A percentile compares a stretch with the other conserved stretches of the same genome.
phyloP scores from a whole-genome alignment of 768 basidiomycete genomes.

The Rhizopogon vulgaris region DNA sequence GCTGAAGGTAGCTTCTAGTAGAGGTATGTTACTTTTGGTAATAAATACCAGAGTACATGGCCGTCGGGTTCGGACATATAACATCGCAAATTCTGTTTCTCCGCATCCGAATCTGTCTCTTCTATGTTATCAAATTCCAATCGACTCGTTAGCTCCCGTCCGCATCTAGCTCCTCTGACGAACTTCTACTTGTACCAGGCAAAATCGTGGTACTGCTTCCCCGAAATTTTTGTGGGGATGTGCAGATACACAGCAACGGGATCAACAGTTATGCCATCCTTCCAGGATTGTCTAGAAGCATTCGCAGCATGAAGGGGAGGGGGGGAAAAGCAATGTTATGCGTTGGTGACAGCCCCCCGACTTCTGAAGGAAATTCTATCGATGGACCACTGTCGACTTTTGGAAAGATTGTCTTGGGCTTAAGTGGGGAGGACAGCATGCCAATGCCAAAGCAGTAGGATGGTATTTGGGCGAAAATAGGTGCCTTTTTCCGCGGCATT shows the following conservation, averaged over 20 bases:
- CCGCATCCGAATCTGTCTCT: constrained; percentile 8
- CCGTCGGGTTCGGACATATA: background rate
- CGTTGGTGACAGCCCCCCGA: constrained; percentile 16
- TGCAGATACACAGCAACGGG: constrained; percentile 25
- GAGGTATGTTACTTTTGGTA: constrained; percentile 1
- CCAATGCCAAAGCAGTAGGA: constrained; percentile 17
- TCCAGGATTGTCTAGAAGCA: constrained; percentile 24
- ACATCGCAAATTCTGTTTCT: background rate
- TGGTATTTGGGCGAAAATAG: constrained; percentile 38
- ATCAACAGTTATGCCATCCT: constrained; percentile 29
- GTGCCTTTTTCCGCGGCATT: constrained; percentile 11
- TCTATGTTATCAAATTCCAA: background rate
- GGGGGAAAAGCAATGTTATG: background rate
- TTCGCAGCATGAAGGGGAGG: constrained; percentile 24
- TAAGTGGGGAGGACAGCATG: constrained; percentile 32
- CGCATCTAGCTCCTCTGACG: background rate
- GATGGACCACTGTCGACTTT: constrained; percentile 36
- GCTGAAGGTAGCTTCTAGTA: background rate
- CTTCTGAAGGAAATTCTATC: constrained; percentile 17
- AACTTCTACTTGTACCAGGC: constrained; percentile 18
- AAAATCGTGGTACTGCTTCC: constrained; percentile 31
- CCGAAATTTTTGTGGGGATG: constrained; percentile 30
- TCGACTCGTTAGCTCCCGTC: background rate
- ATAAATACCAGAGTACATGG: background rate
- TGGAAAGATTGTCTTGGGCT: constrained; percentile 38